Base-by-base conservation (phyloP, 495 filamentous ascomycete species). In the Aspergillus cristatus region DNA sequence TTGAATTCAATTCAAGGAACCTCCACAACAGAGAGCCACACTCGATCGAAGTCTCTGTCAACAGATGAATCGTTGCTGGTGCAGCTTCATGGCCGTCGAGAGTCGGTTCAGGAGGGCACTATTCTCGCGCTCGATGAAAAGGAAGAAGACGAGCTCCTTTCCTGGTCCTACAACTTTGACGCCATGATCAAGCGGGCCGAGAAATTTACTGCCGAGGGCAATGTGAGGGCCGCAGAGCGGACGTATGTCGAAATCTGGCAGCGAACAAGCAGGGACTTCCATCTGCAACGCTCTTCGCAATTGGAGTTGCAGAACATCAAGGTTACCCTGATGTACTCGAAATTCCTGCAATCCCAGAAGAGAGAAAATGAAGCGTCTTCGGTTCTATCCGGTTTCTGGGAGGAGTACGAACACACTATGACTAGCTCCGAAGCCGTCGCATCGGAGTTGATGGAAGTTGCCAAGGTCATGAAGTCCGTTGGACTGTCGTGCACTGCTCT, bases 241-340 rank as follows among this genome's bases (percentile, higher is more conserved):
- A 35, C 50, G 3, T 65, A 55, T 36, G 45, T 62, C 28, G 57
- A 65, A 33, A 47, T 61, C 28, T 65, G 61, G 61, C 58, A 65
- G 35, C 53, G 44, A 0, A 44, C 55, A 13, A 61, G 51, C 41
- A 50, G 40, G 30, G 49, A 57, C 35, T 55, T 44, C 40, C 57
- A 57, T 6, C 32, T 45, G n/a, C 45, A 57, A 26, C 48, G 44
- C 24, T 59, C 59, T 6, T 36, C 44, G 4, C 45, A 57, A 29
- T 57, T 47, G 45, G 58, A 62, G 37, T 43, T 60, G 34, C 42
- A 42, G 29, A 62, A 56, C 35, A 33, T 56, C 16, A 45, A 57
- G 20, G 44, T 52, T 14, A 50, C 58, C 13, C 34, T 53, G 22
- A 40, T 44, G 5, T 65, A 61, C 41, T 49, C 54, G 15, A 47